A percentile compares a stretch with the other conserved stretches of the same genome.
phyloP scores from a whole-genome alignment of 495 filamentous ascomycete species.

The Hyaloscypha finlandica region DNA sequence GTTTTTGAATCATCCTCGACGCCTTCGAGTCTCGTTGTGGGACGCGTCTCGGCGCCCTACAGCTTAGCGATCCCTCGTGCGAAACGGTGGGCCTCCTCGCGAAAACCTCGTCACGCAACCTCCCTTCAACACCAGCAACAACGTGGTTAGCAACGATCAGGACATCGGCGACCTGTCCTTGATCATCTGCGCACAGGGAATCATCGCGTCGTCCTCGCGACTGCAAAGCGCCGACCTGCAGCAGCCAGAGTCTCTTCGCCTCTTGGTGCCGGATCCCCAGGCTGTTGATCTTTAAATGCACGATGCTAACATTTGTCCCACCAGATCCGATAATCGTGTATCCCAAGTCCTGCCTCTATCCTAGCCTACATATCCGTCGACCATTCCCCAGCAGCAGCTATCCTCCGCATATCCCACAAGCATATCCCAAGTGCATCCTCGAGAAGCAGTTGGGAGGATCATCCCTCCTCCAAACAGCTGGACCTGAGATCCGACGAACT shows the following conservation, averaged over 20 bases:
- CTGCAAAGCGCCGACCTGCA: conserved; percentile 4
- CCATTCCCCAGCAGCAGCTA: conserved; percentile 21
- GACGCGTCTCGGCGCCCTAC: conserved; percentile 13
- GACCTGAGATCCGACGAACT: conserved; percentile 14
- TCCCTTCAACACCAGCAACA: conserved; percentile 13
- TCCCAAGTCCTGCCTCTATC: conserved; percentile 22
- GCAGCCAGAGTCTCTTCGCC: not conserved
- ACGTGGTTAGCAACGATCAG: conserved; percentile 16
- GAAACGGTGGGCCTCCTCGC: conserved; percentile 11
- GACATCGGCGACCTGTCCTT: conserved; percentile 1
- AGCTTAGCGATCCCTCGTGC: conserved; percentile 19
- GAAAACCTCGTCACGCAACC: conserved; percentile 7
- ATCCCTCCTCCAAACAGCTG: conserved; percentile 3
- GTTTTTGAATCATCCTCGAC: conserved; percentile 16
- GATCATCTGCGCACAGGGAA: conserved; percentile 2
- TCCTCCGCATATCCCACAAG: conserved; percentile 19
- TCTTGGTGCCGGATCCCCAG: conserved; percentile 6
- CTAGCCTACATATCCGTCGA: conserved; percentile 26
- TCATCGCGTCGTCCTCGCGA: conserved; percentile 12
- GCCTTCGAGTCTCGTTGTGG: conserved; percentile 12
- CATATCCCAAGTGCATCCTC: not conserved
- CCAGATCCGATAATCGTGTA: conserved; percentile 26
- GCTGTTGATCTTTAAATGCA: conserved; percentile 10
- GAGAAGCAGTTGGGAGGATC: conserved; percentile 5
- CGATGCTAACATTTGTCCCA: conserved; percentile 23